Percentiles rank a stretch among this genome's conserved stretches.
These are phyloP conservation scores for Euphorbia neoarborescens DNA, from an alignment of 441 rosid genomes.

Conservation along the genomic window DNA sequence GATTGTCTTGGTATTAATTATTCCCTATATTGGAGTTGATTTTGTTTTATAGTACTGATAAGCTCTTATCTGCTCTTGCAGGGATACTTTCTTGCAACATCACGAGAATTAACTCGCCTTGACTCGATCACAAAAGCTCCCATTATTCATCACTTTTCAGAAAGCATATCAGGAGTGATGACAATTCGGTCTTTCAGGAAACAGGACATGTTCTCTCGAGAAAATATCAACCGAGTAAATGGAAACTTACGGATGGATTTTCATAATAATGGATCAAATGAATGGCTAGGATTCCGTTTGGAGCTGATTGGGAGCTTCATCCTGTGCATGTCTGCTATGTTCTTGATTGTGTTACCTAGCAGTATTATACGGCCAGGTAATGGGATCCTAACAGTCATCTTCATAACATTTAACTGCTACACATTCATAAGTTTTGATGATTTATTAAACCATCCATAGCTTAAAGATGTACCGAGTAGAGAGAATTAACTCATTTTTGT, in stretches of 20 bases:
- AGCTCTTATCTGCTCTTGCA: constrained; percentile 23
- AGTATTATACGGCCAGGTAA: constrained; percentile 76
- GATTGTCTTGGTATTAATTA: background rate
- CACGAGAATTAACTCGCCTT: constrained; percentile 79
- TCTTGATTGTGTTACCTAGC: constrained; percentile 78
- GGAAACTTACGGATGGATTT: constrained; percentile 67
- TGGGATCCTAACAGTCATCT: background rate
- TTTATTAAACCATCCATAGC: background rate
- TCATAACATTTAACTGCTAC: background rate
- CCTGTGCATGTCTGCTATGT: constrained; percentile 70
- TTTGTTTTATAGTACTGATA: background rate
- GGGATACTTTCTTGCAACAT: constrained; percentile 76
- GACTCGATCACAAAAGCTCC: constrained; percentile 95
- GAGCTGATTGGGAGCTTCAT: constrained; percentile 74
- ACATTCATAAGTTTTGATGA: background rate
- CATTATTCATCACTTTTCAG: constrained; percentile 89
- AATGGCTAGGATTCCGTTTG: constrained; percentile 91
- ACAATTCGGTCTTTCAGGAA: constrained; percentile 66
- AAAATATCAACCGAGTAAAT: constrained; percentile 65
- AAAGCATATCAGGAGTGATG: constrained; percentile 84
- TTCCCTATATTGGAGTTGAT: background rate
- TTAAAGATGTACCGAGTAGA: background rate
- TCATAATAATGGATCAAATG: constrained; percentile 81
- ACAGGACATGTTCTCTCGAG: constrained; percentile 45
- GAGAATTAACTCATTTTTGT: constrained; percentile 12